phyloP scores from a whole-genome alignment of 208 protist species.

The Angomonas desouzai region DNA sequence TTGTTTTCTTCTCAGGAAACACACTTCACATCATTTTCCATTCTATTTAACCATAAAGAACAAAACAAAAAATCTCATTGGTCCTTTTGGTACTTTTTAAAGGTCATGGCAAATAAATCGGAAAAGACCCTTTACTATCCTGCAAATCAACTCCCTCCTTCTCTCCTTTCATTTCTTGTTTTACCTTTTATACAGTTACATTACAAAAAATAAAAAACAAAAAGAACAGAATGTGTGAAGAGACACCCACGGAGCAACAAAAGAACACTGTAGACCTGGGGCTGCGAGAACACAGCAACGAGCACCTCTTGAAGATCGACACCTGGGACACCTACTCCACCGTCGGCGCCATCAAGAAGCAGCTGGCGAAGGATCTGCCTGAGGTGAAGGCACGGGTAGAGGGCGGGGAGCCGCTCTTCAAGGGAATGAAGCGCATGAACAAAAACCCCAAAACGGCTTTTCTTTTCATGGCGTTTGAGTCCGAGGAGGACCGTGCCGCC shows the following conservation, averaged over 20 bases:
- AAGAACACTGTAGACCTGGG: constrained; percentile 13
- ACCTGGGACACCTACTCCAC: constrained; percentile 84
- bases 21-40: no score
- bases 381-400: constrained; percentile 6
- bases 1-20: no score
- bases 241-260: constrained; percentile 17
- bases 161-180: no score
- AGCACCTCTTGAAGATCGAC: constrained; percentile 86
- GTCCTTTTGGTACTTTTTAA: no score
- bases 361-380: constrained; percentile 61
- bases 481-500: constrained; percentile 42
- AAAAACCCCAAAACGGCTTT: constrained; percentile 78
- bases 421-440: constrained; percentile 72
- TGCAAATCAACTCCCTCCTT: no score
- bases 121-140: no score
- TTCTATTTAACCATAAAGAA: not conserved
- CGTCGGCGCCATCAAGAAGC: constrained; percentile 60
- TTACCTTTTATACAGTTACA: not conserved
- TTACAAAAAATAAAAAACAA: not conserved
- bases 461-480: constrained; percentile 80
- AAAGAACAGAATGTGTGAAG: not conserved
- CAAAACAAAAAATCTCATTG: not conserved
- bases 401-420: constrained; percentile 42
- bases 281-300: constrained; percentile 79
- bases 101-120: no score